Evolutionary conservation across 768 basidiomycete genomes (phyloP).

Genomic region (Tulasnella sp.): DNA sequence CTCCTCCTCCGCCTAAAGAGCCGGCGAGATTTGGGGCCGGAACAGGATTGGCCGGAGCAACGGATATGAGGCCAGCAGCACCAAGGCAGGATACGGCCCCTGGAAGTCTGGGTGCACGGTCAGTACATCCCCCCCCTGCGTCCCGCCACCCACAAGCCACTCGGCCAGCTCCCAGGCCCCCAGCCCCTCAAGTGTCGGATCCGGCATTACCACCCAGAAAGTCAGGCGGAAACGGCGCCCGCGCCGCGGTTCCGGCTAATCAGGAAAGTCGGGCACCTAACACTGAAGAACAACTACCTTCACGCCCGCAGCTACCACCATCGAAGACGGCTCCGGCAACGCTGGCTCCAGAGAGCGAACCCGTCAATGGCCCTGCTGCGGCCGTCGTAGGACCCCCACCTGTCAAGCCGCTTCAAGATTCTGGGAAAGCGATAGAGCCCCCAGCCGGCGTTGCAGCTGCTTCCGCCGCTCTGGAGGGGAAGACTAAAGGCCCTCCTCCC

Average conservation of each 20-base stretch:
- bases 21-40: conserved; percentile 83
- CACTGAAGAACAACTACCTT: neutral
- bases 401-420: conserved; percentile 70
- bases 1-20: neutral
- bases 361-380: conserved; percentile 48
- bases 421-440: conserved; percentile 53
- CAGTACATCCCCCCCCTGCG: neutral
- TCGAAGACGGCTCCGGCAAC: conserved; percentile 45
- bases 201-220: too few species aligned
- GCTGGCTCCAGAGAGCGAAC: conserved; percentile 44
- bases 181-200: conserved; percentile 10
- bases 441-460: conserved; percentile 61
- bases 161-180: conserved; percentile 28
- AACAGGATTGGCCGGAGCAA: conserved; percentile 72
- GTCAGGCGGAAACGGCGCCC: too few species aligned
- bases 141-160: neutral
- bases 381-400: conserved; percentile 53
- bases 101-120: neutral
- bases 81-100: neutral
- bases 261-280: neutral
- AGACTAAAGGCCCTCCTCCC: conserved; percentile 52
- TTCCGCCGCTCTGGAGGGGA: conserved; percentile 51
- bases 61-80: neutral
- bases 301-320: conserved; percentile 37
- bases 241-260: neutral